Evolutionary conservation across 108 stramenopile genomes (phyloP), one percentile per base, ranked within the genome.

Genomic region (Tribonema minus): DNA sequence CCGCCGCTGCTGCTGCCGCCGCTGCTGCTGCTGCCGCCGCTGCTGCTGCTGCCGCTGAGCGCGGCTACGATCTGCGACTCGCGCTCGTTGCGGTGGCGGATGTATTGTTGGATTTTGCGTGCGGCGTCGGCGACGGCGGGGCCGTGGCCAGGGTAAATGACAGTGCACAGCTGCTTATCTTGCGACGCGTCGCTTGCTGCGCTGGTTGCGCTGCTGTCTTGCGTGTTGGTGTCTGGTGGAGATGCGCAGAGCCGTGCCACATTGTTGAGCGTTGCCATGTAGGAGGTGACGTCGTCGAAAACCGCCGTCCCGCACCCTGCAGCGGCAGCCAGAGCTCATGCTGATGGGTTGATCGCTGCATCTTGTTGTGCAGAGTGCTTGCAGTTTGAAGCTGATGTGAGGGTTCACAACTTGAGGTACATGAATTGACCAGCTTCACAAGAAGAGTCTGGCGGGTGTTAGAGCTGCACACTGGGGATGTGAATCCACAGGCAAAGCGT

Each of bases 271-370:
- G 72, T 65, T 25, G 36, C 70, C 85, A 86, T 86, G 75, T 86
- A 86, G 23, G 60, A 28, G 30, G 63, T 20, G 33, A 82, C 65
- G 37, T 86, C 81, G 26, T 86, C 85, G 31, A 86, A 86, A 3
- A 86, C 84, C 2, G 85, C 74, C 2, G 84, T 86, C 0, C 84
- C 85, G 58, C 84, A 82, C 5, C 85, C 85, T n/a, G n/a, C n/a
- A n/a, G n/a, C n/a, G n/a, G n/a, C n/a, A n/a, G n/a, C n/a, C n/a
- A n/a, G n/a, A n/a, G n/a, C n/a, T n/a, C n/a, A n/a, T n/a, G n/a
- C n/a, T n/a, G n/a, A n/a, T n/a, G n/a, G n/a, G n/a, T n/a, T n/a
- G n/a, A n/a, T n/a, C n/a, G n/a, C n/a, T n/a, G n/a, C n/a, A n/a
- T n/a, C n/a, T n/a, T n/a, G n/a, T n/a, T n/a, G n/a, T n/a, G n/a